Conservation (phyloP, 768 basidiomycete genomes). For the Leccinum truebloodii region DNA sequence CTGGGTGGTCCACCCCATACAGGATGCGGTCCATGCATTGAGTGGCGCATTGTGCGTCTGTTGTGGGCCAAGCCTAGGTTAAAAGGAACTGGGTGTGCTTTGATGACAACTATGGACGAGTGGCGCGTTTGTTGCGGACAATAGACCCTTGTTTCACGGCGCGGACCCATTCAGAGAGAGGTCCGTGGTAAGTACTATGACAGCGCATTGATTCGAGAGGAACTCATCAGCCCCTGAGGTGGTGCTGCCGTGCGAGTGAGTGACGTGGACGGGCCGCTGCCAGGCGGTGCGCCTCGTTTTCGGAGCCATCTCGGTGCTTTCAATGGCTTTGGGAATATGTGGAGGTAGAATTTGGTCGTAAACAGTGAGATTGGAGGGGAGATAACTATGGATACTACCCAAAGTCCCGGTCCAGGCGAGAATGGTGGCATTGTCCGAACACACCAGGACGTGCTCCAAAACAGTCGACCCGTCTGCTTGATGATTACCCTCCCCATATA, state of each 20-base stretch:
- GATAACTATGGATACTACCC: too few species aligned
- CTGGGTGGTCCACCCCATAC: conserved; percentile 9
- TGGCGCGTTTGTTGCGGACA: conserved; percentile 2
- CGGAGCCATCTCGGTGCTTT: neutral
- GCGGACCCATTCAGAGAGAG: conserved; percentile 5
- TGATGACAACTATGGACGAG: conserved; percentile 3
- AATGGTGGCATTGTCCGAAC: too few species aligned
- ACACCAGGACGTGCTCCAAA: too few species aligned
- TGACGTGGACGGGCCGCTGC: conserved; percentile 5
- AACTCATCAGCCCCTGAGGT: conserved; percentile 4
- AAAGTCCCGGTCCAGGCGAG: too few species aligned
- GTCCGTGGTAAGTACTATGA: neutral
- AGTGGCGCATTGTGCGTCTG: conserved; percentile 10
- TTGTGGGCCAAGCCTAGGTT: neutral
- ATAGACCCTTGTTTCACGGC: conserved; percentile 1
- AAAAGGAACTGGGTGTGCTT: neutral
- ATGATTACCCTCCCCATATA: too few species aligned
- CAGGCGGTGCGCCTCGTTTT: conserved; percentile 11
- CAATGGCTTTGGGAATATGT: too few species aligned
- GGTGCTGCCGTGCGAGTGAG: neutral
- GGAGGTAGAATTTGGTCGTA: too few species aligned
- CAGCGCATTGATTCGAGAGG: neutral
- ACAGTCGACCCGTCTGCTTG: too few species aligned
- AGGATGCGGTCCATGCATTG: neutral
- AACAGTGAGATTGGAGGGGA: too few species aligned